These are phyloP conservation scores for Stephania yunnanensis DNA, from an alignment of 164 flowering plant species.

Conservation along the genomic window DNA sequence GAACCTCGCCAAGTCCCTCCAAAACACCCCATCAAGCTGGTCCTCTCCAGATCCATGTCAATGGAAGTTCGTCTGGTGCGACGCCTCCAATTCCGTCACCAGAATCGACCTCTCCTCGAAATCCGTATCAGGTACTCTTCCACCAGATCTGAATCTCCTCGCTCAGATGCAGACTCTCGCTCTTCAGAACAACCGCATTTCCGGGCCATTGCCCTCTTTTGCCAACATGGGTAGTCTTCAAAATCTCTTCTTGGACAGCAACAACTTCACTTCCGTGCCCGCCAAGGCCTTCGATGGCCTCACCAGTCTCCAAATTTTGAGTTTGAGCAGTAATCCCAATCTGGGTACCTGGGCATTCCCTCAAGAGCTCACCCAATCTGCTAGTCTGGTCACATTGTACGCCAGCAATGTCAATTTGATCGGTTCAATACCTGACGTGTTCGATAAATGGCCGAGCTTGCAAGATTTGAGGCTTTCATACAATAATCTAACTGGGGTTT, in stretches of 20 bases:
- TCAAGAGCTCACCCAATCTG: constrained; percentile 18
- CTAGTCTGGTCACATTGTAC: constrained; percentile 18
- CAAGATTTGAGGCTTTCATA: constrained; percentile 36
- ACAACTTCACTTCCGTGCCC: constrained; percentile 27
- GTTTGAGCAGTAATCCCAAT: constrained; percentile 21
- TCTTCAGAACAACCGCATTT: constrained; percentile 24
- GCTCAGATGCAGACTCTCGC: constrained; percentile 21
- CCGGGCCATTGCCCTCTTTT: constrained; percentile 30
- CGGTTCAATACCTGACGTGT: constrained; percentile 38
- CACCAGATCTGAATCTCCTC: constrained; percentile 28
- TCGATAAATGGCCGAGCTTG: constrained; percentile 26
- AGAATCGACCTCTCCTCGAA: constrained; percentile 24
- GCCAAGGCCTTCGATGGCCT: constrained; percentile 21
- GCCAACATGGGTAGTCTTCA: constrained; percentile 20
- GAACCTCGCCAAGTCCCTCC: constrained; percentile 17
- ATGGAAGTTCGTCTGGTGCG: constrained; percentile 32
- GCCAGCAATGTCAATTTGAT: constrained; percentile 24
- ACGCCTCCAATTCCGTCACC: constrained; percentile 18
- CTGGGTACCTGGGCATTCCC: constrained; percentile 39
- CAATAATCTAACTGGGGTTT: constrained; percentile 40
- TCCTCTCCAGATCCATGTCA: constrained; percentile 22
- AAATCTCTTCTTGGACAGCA: constrained; percentile 21
- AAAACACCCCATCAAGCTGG: constrained; percentile 27
- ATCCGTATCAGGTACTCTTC: constrained; percentile 28
- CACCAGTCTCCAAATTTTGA: constrained; percentile 16